A percentile compares a stretch with the other conserved stretches of the same genome.
Conservation (phyloP, 179 eudicot genomes). For the Corrigiola litoralis region DNA sequence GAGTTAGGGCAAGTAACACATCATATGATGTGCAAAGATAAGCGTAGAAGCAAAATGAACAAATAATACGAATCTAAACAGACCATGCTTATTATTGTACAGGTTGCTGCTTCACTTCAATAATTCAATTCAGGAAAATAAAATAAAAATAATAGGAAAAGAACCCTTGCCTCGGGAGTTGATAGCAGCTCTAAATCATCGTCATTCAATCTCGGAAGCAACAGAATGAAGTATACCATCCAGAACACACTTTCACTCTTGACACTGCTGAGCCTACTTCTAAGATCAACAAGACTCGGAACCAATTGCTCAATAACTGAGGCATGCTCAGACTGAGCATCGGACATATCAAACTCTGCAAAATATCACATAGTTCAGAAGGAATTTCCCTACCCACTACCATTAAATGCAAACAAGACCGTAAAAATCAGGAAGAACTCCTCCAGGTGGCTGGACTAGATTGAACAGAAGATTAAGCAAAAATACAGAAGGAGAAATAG, state of each 20-base stretch:
- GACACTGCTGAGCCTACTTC: conserved; percentile 18
- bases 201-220: conserved; percentile 39
- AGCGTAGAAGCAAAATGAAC: not conserved
- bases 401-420: no score
- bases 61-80: no score
- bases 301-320: conserved; percentile 35
- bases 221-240: conserved; percentile 43
- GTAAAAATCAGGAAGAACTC: no score
- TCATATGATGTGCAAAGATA: not conserved
- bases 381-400: no score
- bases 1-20: not conserved
- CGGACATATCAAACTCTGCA: conserved; percentile 37
- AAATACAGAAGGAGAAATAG: no score
- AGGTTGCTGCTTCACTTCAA: not conserved
- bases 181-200: conserved; percentile 32
- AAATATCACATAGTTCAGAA: not conserved
- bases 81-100: not conserved
- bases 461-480: no score
- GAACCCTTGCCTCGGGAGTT: conserved; percentile 44
- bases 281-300: conserved; percentile 35
- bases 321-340: conserved; percentile 38
- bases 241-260: conserved; percentile 32
- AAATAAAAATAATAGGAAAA: no score
- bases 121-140: not conserved
- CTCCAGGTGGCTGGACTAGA: no score